Conservation (phyloP, 2,329 filamentous ascomycete genomes). For the Eutypella sp. region DNA sequence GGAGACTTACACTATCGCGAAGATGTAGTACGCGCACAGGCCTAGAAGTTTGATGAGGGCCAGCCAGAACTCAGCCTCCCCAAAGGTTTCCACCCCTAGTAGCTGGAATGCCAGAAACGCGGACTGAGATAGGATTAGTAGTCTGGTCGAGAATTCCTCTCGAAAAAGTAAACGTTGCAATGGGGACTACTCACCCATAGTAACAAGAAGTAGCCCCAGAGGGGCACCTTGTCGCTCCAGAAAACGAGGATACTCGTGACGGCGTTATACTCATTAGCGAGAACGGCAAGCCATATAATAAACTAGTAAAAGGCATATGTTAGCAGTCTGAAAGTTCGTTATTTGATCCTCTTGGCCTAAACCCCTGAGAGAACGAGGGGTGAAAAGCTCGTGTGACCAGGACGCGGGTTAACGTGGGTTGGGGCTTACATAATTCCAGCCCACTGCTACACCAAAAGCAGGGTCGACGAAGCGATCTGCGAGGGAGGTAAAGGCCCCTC, state of each 20-base stretch:
- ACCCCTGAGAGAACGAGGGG: constrained; percentile 40
- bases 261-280: constrained; percentile 68
- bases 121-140: constrained; percentile 22
- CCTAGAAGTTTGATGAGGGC: constrained; percentile 67
- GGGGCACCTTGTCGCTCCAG: constrained; percentile 56
- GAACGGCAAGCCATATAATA: constrained; percentile 50
- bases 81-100: constrained; percentile 68
- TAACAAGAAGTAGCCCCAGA: constrained; percentile 67
- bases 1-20: constrained; percentile 54
- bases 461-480: constrained; percentile 68
- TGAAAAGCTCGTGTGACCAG: not conserved
- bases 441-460: constrained; percentile 62
- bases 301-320: not conserved
- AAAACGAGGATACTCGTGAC: constrained; percentile 61
- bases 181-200: constrained; percentile 60
- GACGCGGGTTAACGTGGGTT: not conserved
- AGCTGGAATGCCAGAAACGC: constrained; percentile 64
- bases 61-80: constrained; percentile 77
- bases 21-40: constrained; percentile 67
- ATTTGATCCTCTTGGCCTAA: not conserved
- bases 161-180: not conserved
- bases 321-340: not conserved
- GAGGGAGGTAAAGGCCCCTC: constrained; percentile 66
- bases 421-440: constrained; percentile 61
- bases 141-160: not conserved